Evolutionary conservation across 371 early-diverging fungal species (phyloP).

Genomic region (Ordospora colligata): DNA sequence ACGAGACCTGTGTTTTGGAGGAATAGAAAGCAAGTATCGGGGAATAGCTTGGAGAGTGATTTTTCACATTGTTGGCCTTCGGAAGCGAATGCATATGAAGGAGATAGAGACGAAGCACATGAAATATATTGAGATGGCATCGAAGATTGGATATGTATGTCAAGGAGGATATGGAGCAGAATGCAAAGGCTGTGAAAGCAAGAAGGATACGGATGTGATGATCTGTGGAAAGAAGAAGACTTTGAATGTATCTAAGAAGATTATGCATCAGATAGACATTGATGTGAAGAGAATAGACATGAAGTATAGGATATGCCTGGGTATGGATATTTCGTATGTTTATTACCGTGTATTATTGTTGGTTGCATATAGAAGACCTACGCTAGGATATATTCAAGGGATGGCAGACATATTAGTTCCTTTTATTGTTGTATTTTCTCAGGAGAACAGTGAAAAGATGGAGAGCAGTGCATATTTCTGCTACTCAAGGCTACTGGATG

Average conservation of each 20-base stretch:
- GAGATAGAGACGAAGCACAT: not conserved
- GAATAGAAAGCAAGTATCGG: constrained; percentile 11
- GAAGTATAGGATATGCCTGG: not conserved
- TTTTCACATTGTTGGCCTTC: constrained; percentile 3
- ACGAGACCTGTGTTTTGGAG: constrained; percentile 29
- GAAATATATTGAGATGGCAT: not conserved
- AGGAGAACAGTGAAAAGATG: constrained; percentile 64
- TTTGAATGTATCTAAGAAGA: not conserved
- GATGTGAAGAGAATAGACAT: constrained; percentile 43
- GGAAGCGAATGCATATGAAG: not conserved
- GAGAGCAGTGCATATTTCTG: constrained; percentile 92
- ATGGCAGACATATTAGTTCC: constrained; percentile 92
- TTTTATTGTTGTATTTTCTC: constrained; percentile 64
- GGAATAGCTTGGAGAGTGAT: constrained; percentile 24
- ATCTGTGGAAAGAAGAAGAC: not conserved
- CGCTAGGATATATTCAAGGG: constrained; percentile 94
- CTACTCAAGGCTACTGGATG: constrained; percentile 78
- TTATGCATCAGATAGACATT: constrained; percentile 51
- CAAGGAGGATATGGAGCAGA: not conserved
- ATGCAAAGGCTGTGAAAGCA: not conserved
- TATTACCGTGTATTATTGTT: constrained; percentile 46
- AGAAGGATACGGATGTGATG: not conserved
- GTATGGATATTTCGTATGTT: constrained; percentile 33
- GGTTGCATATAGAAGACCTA: constrained; percentile 64
- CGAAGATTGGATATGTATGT: not conserved